A percentile compares a stretch with the other conserved stretches of the same genome.
phyloP scores from a whole-genome alignment of 2,329 filamentous ascomycete species.

The Penicillium sp. region DNA sequence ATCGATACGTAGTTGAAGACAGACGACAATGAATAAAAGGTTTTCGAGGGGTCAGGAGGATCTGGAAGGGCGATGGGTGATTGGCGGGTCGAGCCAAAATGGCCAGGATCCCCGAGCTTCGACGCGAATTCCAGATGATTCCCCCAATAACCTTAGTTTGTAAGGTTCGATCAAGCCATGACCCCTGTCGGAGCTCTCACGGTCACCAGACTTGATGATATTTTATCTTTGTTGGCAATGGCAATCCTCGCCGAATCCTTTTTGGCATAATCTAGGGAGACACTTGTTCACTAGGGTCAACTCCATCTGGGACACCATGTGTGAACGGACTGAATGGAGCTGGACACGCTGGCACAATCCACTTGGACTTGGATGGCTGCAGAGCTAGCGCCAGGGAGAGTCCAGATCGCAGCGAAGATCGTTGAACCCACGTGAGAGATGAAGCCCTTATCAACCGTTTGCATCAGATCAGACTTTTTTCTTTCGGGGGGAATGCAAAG shows the following conservation, averaged over 20 bases:
- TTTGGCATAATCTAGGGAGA: neutral
- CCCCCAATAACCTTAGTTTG: conserved; percentile 16
- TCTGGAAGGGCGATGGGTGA: conserved; percentile 1
- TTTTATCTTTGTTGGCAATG: neutral
- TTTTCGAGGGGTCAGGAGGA: neutral
- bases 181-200: conserved; percentile 6
- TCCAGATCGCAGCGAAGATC: conserved; percentile 10
- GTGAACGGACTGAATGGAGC: conserved; percentile 1
- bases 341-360: neutral
- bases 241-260: neutral
- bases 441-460: conserved; percentile 21
- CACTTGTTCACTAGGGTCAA: neutral
- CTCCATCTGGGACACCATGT: conserved; percentile 1
- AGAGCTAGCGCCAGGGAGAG: conserved; percentile 1
- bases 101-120: conserved; percentile 8
- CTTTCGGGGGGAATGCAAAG: neutral
- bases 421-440: conserved; percentile 16
- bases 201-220: neutral
- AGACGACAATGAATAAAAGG: neutral
- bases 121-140: conserved; percentile 16
- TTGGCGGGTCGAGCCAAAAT: conserved; percentile 7
- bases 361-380: neutral
- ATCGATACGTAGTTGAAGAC: neutral
- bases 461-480: conserved; percentile 11
- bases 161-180: neutral